A percentile compares a stretch with the other conserved stretches of the same genome.
Evolutionary conservation across 2,329 filamentous ascomycete genomes (phyloP).

Genomic region (Apiospora phragmitis): DNA sequence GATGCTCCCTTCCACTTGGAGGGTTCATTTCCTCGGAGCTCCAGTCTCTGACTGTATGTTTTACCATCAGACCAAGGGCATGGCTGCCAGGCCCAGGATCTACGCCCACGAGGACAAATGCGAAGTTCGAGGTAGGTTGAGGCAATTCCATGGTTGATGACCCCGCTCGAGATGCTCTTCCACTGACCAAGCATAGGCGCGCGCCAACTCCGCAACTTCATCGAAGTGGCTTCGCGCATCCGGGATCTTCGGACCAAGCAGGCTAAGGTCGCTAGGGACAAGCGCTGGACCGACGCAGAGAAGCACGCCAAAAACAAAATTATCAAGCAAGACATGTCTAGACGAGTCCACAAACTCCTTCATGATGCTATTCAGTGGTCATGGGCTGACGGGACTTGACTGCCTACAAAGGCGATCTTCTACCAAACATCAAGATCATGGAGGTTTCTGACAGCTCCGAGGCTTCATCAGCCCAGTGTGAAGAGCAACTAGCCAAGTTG

Average conservation of each 20-base stretch:
- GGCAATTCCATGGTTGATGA: background rate
- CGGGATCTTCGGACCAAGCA: constrained; percentile 10
- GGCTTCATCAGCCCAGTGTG: constrained; percentile 20
- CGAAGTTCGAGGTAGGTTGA: constrained; percentile 30
- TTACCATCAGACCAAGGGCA: constrained; percentile 26
- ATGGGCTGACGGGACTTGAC: constrained; percentile 25
- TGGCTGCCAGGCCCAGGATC: constrained; percentile 29
- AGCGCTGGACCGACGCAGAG: background rate
- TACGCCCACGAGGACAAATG: constrained; percentile 27
- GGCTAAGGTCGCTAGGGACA: constrained; percentile 12
- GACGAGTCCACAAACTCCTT: constrained; percentile 22
- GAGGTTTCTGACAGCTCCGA: constrained; percentile 18
- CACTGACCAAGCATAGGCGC: constrained; percentile 8
- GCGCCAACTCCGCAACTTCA: constrained; percentile 1
- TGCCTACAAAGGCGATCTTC: constrained; percentile 20
- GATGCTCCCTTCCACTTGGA: constrained; percentile 33
- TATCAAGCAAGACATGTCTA: constrained; percentile 22
- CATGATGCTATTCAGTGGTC: constrained; percentile 27
- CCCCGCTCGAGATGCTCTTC: no score
- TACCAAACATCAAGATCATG: constrained; percentile 25
- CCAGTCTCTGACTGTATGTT: constrained; percentile 32
- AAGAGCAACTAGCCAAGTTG: constrained; percentile 21
- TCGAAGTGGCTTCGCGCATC: constrained; percentile 7
- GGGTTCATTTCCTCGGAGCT: constrained; percentile 31
- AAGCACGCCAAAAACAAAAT: background rate